Conservation (phyloP, 2,329 filamentous ascomycete species). For the Aspergillus caelatus region DNA sequence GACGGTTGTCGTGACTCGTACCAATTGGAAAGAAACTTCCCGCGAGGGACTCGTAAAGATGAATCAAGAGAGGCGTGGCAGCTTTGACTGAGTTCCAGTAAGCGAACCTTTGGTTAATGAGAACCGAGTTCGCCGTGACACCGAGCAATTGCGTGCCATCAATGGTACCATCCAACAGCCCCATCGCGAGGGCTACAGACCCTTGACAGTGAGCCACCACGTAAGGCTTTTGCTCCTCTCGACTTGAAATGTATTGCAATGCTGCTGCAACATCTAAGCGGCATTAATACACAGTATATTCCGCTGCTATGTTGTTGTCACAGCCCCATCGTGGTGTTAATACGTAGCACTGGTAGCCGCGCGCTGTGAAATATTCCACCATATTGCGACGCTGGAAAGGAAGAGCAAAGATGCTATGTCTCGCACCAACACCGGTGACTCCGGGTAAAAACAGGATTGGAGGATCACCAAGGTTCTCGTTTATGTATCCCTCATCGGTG, state of each 20-base stretch:
- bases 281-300: background rate
- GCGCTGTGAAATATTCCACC: background rate
- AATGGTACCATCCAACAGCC: constrained; percentile 7
- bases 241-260: background rate
- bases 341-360: background rate
- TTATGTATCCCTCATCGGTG: background rate
- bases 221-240: constrained; percentile 7
- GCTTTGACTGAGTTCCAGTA: constrained; percentile 24
- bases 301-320: background rate
- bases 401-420: background rate
- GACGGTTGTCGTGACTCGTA: background rate
- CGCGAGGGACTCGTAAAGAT: constrained; percentile 12
- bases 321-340: background rate
- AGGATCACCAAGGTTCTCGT: background rate
- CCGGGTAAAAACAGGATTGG: background rate
- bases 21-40: constrained; percentile 20
- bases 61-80: constrained; percentile 6
- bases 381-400: background rate
- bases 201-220: constrained; percentile 17
- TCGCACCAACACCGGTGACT: background rate
- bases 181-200: constrained; percentile 12
- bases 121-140: constrained; percentile 25
- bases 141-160: constrained; percentile 10
- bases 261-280: background rate
- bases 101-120: constrained; percentile 21